phyloP scores from a whole-genome alignment of 768 basidiomycete species.

The Leccinum sublutescens region DNA sequence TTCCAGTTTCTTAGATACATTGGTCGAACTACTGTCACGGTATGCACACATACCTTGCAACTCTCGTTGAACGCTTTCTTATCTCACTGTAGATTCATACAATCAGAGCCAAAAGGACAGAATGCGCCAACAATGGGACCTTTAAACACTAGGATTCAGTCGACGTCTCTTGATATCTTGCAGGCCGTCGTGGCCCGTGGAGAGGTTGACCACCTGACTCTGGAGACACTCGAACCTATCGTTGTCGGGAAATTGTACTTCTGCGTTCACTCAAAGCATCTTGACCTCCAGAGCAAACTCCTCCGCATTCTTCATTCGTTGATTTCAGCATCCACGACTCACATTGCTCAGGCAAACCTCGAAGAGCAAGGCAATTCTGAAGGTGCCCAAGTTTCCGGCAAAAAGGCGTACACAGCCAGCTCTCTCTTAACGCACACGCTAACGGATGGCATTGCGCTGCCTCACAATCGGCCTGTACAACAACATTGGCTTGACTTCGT shows the following conservation, averaged over 20 bases:
- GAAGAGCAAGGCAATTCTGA: slow-evolving; percentile 35
- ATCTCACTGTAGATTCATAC: slow-evolving; percentile 54
- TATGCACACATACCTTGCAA: slow-evolving; percentile 46
- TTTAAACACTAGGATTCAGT: slow-evolving; percentile 66
- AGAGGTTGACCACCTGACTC: slow-evolving; percentile 59
- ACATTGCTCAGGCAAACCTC: slow-evolving; percentile 27
- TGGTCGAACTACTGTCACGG: slow-evolving; percentile 74
- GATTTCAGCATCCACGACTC: slow-evolving; percentile 60
- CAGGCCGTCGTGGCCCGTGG: slow-evolving; percentile 81
- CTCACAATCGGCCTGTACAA: slow-evolving; percentile 72
- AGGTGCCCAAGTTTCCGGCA: slow-evolving; percentile 32
- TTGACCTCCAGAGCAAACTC: slow-evolving; percentile 91
- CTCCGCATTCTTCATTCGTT: slow-evolving; percentile 88
- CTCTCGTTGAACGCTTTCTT: slow-evolving; percentile 1
- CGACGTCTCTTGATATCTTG: slow-evolving; percentile 73
- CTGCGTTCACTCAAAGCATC: slow-evolving; percentile 62
- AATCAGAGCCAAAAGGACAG: slow-evolving; percentile 66
- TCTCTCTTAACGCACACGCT: slow-evolving; percentile 76
- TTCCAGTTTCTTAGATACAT: slow-evolving; percentile 70
- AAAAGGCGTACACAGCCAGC: slow-evolving; percentile 52
- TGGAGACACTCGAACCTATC: slow-evolving; percentile 66
- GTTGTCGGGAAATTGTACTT: slow-evolving; percentile 75
- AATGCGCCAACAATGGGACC: slow-evolving; percentile 53
- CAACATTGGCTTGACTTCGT: slow-evolving; percentile 98
- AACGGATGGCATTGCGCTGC: slow-evolving; percentile 71